These are phyloP conservation scores for Puya raimondii DNA, from an alignment of 176 grass and related monocot genomes.

Conservation along the genomic window DNA sequence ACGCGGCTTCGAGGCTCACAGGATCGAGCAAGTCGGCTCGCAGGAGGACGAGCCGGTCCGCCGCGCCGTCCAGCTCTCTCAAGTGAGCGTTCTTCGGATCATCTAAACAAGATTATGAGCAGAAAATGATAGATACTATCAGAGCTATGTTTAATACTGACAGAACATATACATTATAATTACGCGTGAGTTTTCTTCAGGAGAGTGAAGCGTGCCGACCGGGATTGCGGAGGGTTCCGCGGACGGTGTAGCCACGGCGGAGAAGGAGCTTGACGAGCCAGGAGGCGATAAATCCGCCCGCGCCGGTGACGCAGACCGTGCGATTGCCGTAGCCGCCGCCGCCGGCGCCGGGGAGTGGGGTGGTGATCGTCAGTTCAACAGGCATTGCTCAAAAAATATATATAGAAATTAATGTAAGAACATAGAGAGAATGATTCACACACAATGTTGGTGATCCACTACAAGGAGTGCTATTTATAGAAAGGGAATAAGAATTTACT, in stretches of 20 bases:
- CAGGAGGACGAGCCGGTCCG: slow-evolving; percentile 29
- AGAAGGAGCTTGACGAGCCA: slow-evolving; percentile 92
- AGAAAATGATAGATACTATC: background rate
- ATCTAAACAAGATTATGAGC: slow-evolving; percentile 10
- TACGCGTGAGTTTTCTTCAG: too few relatives aligned
- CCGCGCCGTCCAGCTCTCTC: slow-evolving; percentile 27
- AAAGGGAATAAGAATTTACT: too few relatives aligned
- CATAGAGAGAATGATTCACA: too few relatives aligned
- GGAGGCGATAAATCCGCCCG: slow-evolving; percentile 89
- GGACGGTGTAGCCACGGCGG: slow-evolving; percentile 62
- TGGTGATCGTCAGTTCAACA: background rate
- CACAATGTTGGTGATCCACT: too few relatives aligned
- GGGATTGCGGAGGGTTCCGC: slow-evolving; percentile 65
- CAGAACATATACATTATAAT: background rate
- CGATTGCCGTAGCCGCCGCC: slow-evolving; percentile 12
- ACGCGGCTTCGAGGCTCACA: slow-evolving; percentile 23
- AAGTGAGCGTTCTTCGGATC: slow-evolving; percentile 52
- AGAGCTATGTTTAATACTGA: background rate
- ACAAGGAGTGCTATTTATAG: too few relatives aligned
- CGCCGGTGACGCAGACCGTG: slow-evolving; percentile 78
- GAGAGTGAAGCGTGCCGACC: slow-evolving; percentile 17
- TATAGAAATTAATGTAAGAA: too few relatives aligned
- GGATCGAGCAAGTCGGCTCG: slow-evolving; percentile 40
- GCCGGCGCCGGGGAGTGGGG: background rate
- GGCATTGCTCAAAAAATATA: background rate